Conservation (phyloP, 352 stramenopile species). For the Salisapilia sapeloensis region DNA sequence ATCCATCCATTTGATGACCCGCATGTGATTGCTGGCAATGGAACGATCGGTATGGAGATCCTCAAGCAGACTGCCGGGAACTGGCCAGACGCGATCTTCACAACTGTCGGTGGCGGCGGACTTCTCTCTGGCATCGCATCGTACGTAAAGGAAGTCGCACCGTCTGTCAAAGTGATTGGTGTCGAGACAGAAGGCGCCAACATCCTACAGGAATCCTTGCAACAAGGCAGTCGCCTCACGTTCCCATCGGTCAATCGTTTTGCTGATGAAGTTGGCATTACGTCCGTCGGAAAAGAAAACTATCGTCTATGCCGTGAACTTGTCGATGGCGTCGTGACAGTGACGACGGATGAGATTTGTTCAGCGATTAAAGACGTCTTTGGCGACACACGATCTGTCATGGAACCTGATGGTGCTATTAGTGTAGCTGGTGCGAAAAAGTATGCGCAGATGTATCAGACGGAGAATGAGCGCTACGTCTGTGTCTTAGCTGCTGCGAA, state of each 20-base stretch:
- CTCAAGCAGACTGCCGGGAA: constrained; percentile 76
- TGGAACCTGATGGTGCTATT: constrained; percentile 91
- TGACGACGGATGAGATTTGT: constrained; percentile 93
- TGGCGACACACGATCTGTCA: constrained; percentile 87
- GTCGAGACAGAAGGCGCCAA: constrained; percentile 93
- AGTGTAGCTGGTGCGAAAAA: constrained; percentile 93
- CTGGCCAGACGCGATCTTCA: constrained; percentile 92
- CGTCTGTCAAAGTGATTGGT: constrained; percentile 89
- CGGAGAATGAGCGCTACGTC: constrained; percentile 75
- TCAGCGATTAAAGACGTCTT: constrained; percentile 87
- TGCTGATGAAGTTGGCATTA: constrained; percentile 94
- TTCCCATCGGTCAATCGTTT: constrained; percentile 92
- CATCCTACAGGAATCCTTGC: constrained; percentile 85
- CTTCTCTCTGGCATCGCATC: constrained; percentile 91
- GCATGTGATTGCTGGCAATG: constrained; percentile 94
- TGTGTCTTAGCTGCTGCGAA: constrained; percentile 95
- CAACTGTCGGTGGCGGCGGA: constrained; percentile 93
- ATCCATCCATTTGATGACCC: constrained; percentile 97
- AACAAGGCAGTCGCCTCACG: constrained; percentile 66
- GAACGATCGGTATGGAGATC: constrained; percentile 93
- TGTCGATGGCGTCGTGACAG: constrained; percentile 94
- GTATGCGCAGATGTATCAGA: constrained; percentile 45
- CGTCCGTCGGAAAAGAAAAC: constrained; percentile 87
- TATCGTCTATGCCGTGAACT: constrained; percentile 88
- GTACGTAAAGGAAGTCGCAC: constrained; percentile 76